Percentiles rank a stretch among this genome's conserved stretches.
phyloP scores from a whole-genome alignment of 768 basidiomycete species.

The Omphalotus guepiniiformis region DNA sequence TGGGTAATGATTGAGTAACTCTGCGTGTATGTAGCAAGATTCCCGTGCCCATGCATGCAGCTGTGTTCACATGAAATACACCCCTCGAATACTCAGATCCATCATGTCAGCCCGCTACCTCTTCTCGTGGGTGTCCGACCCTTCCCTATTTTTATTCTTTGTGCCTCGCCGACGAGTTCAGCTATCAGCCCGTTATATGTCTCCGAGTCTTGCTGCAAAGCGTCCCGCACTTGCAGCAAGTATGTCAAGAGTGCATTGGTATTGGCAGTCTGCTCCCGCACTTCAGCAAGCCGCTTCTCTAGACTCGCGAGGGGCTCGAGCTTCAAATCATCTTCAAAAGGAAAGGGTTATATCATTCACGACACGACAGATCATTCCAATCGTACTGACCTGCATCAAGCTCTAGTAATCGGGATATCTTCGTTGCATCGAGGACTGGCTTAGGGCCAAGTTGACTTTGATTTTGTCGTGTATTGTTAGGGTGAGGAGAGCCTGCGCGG shows the following conservation, averaged over 20 bases:
- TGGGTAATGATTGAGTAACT: no score
- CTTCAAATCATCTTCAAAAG: slow-evolving; percentile 57
- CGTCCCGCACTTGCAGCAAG: slow-evolving; percentile 75
- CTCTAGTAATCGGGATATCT: slow-evolving; percentile 61
- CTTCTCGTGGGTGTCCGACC: slow-evolving; percentile 42
- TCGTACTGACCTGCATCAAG: slow-evolving; percentile 57
- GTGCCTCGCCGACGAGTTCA: slow-evolving; percentile 88
- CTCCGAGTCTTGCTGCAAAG: slow-evolving; percentile 82
- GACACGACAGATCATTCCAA: neutral
- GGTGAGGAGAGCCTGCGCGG: slow-evolving; percentile 17
- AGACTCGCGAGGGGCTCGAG: slow-evolving; percentile 66
- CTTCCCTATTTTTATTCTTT: slow-evolving; percentile 72
- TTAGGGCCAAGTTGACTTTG: slow-evolving; percentile 61
- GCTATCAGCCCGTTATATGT: slow-evolving; percentile 89
- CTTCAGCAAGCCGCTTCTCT: slow-evolving; percentile 61
- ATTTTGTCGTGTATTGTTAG: slow-evolving; percentile 36
- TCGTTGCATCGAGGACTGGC: slow-evolving; percentile 66
- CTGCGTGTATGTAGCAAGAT: no score
- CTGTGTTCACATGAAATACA: no score
- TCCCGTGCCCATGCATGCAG: no score
- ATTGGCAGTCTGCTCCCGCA: slow-evolving; percentile 68
- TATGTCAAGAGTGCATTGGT: slow-evolving; percentile 76
- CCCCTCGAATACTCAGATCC: neutral
- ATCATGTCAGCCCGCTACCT: slow-evolving; percentile 41
- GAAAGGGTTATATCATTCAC: slow-evolving; percentile 5